These are phyloP conservation scores for Tolypocladium guangdongense DNA, from an alignment of 2,329 filamentous ascomycete genomes.

Conservation along the genomic window DNA sequence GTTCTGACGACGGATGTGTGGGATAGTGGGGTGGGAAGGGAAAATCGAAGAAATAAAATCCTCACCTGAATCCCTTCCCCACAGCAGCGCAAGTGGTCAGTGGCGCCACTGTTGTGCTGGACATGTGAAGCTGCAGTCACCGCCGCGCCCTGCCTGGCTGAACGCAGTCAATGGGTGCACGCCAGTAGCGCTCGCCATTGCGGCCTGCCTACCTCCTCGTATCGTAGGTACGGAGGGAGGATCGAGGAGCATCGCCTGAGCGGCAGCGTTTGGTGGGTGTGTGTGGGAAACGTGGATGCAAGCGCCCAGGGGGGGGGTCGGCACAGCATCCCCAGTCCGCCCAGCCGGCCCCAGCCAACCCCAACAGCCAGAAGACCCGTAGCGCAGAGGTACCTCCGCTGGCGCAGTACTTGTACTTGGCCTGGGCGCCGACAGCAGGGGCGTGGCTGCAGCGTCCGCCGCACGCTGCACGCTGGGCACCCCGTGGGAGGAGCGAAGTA, in stretches of 20 bases:
- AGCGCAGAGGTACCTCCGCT: conserved; percentile 2
- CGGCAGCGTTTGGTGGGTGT: too few relatives aligned
- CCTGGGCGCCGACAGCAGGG: background rate
- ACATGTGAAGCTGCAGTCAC: background rate
- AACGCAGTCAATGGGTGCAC: background rate
- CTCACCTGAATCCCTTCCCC: background rate
- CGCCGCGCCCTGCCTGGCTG: background rate
- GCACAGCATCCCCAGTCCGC: conserved; percentile 3
- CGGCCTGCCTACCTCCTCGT: too few relatives aligned
- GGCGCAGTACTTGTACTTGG: background rate
- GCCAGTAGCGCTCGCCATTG: background rate
- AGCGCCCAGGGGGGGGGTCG: conserved; percentile 1
- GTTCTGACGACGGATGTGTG: background rate
- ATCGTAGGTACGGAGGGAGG: too few relatives aligned
- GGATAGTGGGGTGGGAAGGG: background rate
- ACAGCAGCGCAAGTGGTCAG: background rate
- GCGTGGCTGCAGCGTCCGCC: background rate
- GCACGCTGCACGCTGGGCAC: background rate
- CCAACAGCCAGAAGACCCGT: conserved; percentile 1
- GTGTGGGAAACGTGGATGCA: background rate
- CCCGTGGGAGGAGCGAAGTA: background rate
- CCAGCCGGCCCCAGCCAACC: conserved; percentile 3
- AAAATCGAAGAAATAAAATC: background rate
- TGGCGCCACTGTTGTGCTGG: background rate
- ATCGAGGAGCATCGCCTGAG: too few relatives aligned